Evolutionary conservation across 495 filamentous ascomycete species (phyloP).

Genomic region (Aspergillus mulundensis): DNA sequence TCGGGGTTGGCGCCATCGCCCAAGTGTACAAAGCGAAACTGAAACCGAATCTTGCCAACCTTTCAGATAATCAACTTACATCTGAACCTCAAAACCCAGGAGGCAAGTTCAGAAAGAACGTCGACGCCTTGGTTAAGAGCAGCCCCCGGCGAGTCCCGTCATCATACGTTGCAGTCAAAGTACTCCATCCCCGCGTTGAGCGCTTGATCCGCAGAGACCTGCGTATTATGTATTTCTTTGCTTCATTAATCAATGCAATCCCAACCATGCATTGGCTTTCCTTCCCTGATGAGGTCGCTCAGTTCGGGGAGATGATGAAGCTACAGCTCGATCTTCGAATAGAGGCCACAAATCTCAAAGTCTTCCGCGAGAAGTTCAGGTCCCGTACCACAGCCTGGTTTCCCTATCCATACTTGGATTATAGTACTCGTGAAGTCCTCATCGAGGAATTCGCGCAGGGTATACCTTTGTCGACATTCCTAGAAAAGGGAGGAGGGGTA

Average conservation of each 20-base stretch:
- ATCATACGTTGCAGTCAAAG: conserved; percentile 92
- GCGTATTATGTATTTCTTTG: conserved; percentile 92
- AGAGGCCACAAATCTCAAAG: conserved; percentile 82
- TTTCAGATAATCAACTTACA: conserved; percentile 51
- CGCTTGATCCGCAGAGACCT: conserved; percentile 83
- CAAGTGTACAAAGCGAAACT: conserved; percentile 97
- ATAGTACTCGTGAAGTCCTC: conserved; percentile 85
- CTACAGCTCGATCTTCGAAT: conserved; percentile 94
- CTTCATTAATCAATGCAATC: conserved; percentile 74
- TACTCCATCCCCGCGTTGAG: conserved; percentile 89
- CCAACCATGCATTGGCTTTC: conserved; percentile 98
- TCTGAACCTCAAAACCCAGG: conserved; percentile 52
- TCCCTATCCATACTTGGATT: conserved; percentile 87
- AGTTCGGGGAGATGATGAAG: conserved; percentile 99
- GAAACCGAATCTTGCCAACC: conserved; percentile 68
- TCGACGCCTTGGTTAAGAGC: conserved; percentile 81
- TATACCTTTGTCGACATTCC: conserved; percentile 83
- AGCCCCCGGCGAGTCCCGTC: conserved; percentile 83
- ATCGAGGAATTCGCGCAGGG: conserved; percentile 96
- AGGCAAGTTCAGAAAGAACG: conserved; percentile 69
- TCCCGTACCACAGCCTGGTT: conserved; percentile 90
- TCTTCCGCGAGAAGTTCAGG: conserved; percentile 89
- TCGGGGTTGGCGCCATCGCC: conserved; percentile 95
- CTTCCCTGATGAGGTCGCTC: conserved; percentile 86
- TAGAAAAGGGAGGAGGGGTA: conserved; percentile 84